Evolutionary conservation across 2,329 filamentous ascomycete species (phyloP).

Genomic region (Calcarisporium arbuscula): DNA sequence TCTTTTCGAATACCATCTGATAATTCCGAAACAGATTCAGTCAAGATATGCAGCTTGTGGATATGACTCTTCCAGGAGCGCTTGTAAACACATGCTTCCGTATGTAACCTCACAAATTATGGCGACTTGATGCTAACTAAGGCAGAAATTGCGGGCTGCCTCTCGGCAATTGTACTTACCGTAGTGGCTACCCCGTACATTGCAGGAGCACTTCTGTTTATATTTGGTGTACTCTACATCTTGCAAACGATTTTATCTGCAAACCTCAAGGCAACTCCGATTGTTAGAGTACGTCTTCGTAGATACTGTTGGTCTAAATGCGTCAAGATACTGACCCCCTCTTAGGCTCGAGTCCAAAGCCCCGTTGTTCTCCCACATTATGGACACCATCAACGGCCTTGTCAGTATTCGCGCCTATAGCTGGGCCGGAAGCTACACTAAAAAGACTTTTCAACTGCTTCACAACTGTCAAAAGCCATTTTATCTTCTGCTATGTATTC

Average conservation of each 20-base stretch:
- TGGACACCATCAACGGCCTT: slow-evolving; percentile 47
- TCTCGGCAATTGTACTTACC: too few relatives aligned
- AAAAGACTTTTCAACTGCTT: slow-evolving; percentile 35
- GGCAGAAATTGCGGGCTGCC: too few relatives aligned
- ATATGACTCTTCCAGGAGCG: slow-evolving; percentile 25
- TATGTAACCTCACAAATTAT: too few relatives aligned
- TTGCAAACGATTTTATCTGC: slow-evolving; percentile 49
- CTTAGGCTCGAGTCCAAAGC: slow-evolving; percentile 53
- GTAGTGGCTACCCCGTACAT: too few relatives aligned
- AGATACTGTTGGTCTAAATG: too few relatives aligned
- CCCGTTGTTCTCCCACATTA: slow-evolving; percentile 48
- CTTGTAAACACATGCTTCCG: slow-evolving; percentile 15
- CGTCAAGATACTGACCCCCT: slow-evolving; percentile 50
- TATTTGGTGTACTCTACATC: slow-evolving; percentile 30
- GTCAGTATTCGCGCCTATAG: slow-evolving; percentile 49
- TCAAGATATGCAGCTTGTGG: slow-evolving; percentile 32
- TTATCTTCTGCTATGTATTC: slow-evolving; percentile 46
- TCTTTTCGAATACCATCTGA: too few relatives aligned
- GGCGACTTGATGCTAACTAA: too few relatives aligned
- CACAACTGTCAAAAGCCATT: slow-evolving; percentile 46
- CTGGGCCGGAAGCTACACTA: slow-evolving; percentile 32
- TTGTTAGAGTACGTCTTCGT: too few relatives aligned
- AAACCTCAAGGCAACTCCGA: slow-evolving; percentile 50
- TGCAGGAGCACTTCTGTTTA: too few relatives aligned
- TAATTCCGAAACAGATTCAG: slow-evolving; percentile 34